Evolutionary conservation across 2,329 filamentous ascomycete species (phyloP).

Genomic region (Metarhizium anisopliae): DNA sequence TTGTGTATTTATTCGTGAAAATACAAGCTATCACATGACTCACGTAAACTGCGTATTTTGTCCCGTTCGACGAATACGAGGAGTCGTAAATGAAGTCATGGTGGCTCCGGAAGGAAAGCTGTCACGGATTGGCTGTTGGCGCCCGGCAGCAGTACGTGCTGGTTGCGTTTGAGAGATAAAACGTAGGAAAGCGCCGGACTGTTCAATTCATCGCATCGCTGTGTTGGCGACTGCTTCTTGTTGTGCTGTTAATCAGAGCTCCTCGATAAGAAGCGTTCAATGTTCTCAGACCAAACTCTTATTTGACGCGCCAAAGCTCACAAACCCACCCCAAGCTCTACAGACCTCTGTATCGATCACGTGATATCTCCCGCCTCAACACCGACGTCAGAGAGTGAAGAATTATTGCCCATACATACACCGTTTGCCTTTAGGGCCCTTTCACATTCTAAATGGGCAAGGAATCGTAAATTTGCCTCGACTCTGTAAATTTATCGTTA

Average conservation of each 20-base stretch:
- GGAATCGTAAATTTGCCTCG: too few species aligned
- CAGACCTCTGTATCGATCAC: too few species aligned
- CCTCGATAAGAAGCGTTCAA: not conserved
- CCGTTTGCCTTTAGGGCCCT: too few species aligned
- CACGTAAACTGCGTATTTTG: conserved; percentile 42
- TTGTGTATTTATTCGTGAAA: not conserved
- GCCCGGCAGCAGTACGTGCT: conserved; percentile 1
- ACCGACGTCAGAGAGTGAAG: too few species aligned
- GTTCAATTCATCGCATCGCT: not conserved
- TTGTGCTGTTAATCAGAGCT: not conserved
- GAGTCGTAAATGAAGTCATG: conserved; percentile 25
- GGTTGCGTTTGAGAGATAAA: not conserved
- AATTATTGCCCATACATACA: too few species aligned
- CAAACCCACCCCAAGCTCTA: too few species aligned
- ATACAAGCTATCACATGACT: conserved; percentile 7
- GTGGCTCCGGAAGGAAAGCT: conserved; percentile 1
- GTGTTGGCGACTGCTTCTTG: not conserved
- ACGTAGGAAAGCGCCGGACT: not conserved
- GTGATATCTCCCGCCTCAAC: too few species aligned
- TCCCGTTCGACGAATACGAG: conserved; percentile 36
- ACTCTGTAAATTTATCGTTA: too few species aligned
- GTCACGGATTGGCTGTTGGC: conserved; percentile 2
- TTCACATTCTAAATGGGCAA: too few species aligned
- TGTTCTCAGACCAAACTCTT: too few species aligned
- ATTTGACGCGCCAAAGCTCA: too few species aligned